Evolutionary conservation across 495 filamentous ascomycete species (phyloP).

Genomic region (Sordaria brevicollis): DNA sequence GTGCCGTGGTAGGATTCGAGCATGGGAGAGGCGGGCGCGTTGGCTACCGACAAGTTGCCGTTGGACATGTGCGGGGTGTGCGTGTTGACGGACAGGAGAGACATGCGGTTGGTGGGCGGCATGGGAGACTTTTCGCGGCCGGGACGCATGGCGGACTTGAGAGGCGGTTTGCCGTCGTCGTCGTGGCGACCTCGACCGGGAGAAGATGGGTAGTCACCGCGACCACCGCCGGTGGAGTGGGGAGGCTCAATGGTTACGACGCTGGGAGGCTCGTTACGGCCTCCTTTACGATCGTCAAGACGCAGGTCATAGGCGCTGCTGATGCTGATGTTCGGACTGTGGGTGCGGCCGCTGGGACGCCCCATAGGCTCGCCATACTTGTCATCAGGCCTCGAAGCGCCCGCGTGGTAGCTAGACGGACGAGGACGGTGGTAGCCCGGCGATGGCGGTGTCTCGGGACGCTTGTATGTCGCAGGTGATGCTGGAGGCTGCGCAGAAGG

Average conservation of each 20-base stretch:
- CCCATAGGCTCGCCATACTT: conserved; percentile 6
- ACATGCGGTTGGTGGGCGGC: conserved; percentile 40
- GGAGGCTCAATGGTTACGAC: conserved; percentile 29
- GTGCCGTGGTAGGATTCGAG: conserved; percentile 90
- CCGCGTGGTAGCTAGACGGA: background rate
- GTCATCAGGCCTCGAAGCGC: background rate
- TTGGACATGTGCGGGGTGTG: conserved; percentile 26
- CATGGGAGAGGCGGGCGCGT: conserved; percentile 69
- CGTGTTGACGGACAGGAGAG: conserved; percentile 31
- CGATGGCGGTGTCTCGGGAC: conserved; percentile 18
- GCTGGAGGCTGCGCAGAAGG: background rate
- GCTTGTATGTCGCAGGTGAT: conserved; percentile 15
- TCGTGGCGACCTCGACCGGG: conserved; percentile 1
- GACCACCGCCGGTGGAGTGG: background rate
- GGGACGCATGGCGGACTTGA: conserved; percentile 24
- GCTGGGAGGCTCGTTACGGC: conserved; percentile 13
- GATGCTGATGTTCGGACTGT: conserved; percentile 13
- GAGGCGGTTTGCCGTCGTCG: conserved; percentile 2
- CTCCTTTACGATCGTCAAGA: conserved; percentile 5
- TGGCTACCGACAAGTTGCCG: conserved; percentile 28
- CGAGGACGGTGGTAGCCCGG: conserved; percentile 11
- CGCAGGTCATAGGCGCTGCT: background rate
- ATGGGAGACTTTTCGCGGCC: conserved; percentile 33
- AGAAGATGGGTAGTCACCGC: conserved; percentile 9
- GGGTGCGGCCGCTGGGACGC: conserved; percentile 17